Conservation (phyloP, 2,329 filamentous ascomycete genomes). For the Fusarium sp. region DNA sequence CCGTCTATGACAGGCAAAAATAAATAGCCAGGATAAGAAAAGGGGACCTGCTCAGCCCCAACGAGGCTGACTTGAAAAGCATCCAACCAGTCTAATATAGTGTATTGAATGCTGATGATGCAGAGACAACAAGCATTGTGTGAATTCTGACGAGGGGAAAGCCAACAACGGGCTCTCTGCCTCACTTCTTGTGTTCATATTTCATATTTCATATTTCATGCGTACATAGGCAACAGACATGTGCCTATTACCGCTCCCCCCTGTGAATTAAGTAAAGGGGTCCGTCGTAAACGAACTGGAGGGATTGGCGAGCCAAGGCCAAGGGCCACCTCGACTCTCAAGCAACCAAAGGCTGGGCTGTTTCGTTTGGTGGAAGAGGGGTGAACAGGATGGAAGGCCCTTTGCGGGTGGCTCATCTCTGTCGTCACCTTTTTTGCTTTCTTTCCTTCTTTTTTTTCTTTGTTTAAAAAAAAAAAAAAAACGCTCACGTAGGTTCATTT, state of each 20-base stretch:
- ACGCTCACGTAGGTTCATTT: conserved; percentile 43
- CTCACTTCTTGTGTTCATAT: neutral
- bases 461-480: too few relatives aligned
- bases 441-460: conserved; percentile 6
- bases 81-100: neutral
- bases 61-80: conserved; percentile 32
- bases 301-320: conserved; percentile 19
- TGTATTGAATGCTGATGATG: conserved; percentile 10
- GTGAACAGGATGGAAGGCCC: conserved; percentile 40
- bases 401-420: conserved; percentile 18
- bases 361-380: conserved; percentile 45
- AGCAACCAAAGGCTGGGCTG: neutral
- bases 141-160: neutral
- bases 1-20: conserved; percentile 22
- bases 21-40: conserved; percentile 24
- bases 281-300: conserved; percentile 23
- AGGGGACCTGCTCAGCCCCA: conserved; percentile 28
- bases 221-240: neutral
- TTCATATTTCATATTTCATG: neutral
- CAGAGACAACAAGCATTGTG: conserved; percentile 17
- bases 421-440: conserved; percentile 31
- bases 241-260: conserved; percentile 12
- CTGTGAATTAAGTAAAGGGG: conserved; percentile 27
- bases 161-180: neutral
- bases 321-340: neutral